Base-by-base conservation (phyloP, 305 asterid species). In the Solanum chacoense region DNA sequence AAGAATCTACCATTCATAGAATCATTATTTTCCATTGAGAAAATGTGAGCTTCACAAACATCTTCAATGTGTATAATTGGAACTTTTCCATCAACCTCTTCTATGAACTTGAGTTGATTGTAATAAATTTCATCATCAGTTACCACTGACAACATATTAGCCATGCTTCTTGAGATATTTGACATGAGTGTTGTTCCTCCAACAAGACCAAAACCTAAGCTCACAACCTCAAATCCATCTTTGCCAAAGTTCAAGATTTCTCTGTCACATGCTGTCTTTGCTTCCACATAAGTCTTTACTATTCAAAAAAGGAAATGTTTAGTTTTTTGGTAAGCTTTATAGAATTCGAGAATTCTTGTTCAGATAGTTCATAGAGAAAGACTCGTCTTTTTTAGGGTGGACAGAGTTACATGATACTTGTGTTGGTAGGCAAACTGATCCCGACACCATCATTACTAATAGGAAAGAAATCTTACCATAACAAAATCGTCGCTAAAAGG, bases 261-360 rank as follows among this genome's bases (percentile, higher is more conserved):
- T 88, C 91, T 90, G 80, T 96, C 98, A 7, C 93, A 91, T 84
- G 91, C 42, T 89, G 95, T 95, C 91, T 95, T 95, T 3, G 96
- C 93, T 29, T 78, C 40, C 32, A 90, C 88, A 24, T 94, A 94
- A 1, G 88, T 93, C 96, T 94, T 16, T 28, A 72, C 38, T 42
- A 50, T 24, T 24, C 36, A 76, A 84, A 59, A 31, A 76, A 45
- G 63, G 20, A 45, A 45, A 45, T 45, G 59, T 45, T 14, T 14
- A 14, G 63, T 45, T 45, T 45, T 14, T 45, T 16, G 63, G 20
- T 14, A 45, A 5, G 1, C 63, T 45, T 45, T 45, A 45, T 45
- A 45, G 63, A 45, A 45, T 45, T 45, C 0, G 22, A 45, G 63
- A 45, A 14, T 45, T 45, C 22, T 45, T 45, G 22, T 14, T 45